Conservation (phyloP, 257 asterid genomes). For the Salvia miltiorrhiza region DNA sequence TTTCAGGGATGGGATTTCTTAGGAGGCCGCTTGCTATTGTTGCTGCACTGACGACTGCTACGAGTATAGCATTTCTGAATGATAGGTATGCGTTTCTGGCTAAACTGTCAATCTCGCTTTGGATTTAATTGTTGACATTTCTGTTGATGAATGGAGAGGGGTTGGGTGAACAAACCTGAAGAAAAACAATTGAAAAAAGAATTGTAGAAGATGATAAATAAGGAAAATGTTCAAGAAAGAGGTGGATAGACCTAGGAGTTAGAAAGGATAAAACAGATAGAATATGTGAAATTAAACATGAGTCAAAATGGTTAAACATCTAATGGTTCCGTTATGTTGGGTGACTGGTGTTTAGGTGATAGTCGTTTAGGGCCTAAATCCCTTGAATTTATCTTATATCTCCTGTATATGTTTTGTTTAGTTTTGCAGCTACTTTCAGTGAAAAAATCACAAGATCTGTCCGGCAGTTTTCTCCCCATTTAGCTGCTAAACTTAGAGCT, state of each 20-base stretch:
- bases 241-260: conserved; percentile 1
- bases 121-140: neutral
- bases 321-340: neutral
- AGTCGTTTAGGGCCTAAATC: neutral
- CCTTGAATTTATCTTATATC: conserved; percentile 14
- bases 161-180: neutral
- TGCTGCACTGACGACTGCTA: conserved; percentile 76
- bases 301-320: neutral
- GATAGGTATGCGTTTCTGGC: conserved; percentile 55
- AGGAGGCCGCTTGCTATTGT: conserved; percentile 80
- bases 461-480: conserved; percentile 90
- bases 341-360: neutral
- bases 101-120: neutral
- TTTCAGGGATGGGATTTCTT: conserved; percentile 81
- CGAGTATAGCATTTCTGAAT: conserved; percentile 72
- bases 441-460: conserved; percentile 87
- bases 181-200: neutral
- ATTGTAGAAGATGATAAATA: neutral
- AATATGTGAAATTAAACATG: neutral
- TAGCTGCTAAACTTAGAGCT: conserved; percentile 96
- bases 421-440: conserved; percentile 91
- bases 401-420: conserved; percentile 34
- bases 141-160: neutral
- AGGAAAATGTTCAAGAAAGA: neutral
- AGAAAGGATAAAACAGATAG: neutral